Conservation (phyloP, 2,329 filamentous ascomycete species). For the Bimuria novae-zelandiae region DNA sequence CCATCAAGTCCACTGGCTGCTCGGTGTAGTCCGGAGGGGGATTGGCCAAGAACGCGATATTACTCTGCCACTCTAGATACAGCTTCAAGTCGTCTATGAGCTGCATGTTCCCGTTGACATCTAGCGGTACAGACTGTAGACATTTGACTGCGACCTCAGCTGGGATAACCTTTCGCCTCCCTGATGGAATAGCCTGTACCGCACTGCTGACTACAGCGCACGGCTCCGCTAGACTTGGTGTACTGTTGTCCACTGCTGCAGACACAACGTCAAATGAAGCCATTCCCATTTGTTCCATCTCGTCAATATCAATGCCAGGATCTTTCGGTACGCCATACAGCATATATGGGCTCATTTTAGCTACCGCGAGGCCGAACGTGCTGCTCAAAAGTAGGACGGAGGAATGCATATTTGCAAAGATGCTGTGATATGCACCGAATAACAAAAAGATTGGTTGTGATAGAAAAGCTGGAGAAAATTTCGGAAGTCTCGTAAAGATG, state of each 20-base stretch:
- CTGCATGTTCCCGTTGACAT: constrained; percentile 36
- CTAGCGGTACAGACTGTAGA: constrained; percentile 44
- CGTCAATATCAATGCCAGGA: constrained; percentile 32
- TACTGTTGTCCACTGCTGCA: constrained; percentile 22
- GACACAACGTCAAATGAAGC: constrained; percentile 26
- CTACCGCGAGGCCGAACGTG: constrained; percentile 24
- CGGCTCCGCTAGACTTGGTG: constrained; percentile 28
- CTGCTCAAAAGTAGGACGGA: constrained; percentile 24
- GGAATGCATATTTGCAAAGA: constrained; percentile 24
- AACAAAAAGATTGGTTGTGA: background rate
- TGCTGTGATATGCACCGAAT: background rate
- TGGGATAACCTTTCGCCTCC: constrained; percentile 34
- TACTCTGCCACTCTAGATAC: constrained; percentile 47
- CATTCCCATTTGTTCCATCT: constrained; percentile 15
- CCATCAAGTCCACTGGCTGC: constrained; percentile 45
- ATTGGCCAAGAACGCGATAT: constrained; percentile 45
- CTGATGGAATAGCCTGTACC: constrained; percentile 30
- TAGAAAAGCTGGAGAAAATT: background rate
- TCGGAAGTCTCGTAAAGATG: background rate
- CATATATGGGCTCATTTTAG: constrained; percentile 34
- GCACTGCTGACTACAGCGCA: constrained; percentile 38
- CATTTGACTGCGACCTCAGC: constrained; percentile 42
- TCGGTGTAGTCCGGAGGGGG: constrained; percentile 45
- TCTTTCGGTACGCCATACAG: constrained; percentile 39
- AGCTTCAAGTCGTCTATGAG: constrained; percentile 43